These are phyloP conservation scores for Alternaria sp. DNA, from an alignment of 2,329 filamentous ascomycete species.

Conservation along the genomic window DNA sequence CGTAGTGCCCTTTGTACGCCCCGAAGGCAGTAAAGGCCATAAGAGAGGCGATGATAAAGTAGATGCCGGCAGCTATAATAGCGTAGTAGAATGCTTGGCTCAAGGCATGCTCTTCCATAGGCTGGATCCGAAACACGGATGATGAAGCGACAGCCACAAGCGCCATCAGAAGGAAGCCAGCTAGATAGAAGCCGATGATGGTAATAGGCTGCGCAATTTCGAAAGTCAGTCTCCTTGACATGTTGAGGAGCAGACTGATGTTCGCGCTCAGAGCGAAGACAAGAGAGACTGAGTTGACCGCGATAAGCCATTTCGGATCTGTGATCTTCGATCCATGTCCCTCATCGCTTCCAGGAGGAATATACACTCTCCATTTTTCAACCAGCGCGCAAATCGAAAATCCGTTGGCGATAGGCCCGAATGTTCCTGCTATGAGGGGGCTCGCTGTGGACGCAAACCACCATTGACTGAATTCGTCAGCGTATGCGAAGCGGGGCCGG, in stretches of 20 bases:
- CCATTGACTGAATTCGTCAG: slow-evolving; percentile 57
- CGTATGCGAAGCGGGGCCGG: not conserved
- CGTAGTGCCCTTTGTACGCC: slow-evolving; percentile 63
- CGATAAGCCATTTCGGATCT: slow-evolving; percentile 65
- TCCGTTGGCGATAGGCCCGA: slow-evolving; percentile 64
- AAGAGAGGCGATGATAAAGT: slow-evolving; percentile 64
- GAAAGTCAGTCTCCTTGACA: slow-evolving; percentile 65
- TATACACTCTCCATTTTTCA: slow-evolving; percentile 64
- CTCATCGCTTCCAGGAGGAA: slow-evolving; percentile 57
- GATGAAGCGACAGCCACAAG: slow-evolving; percentile 60
- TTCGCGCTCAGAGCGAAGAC: slow-evolving; percentile 64
- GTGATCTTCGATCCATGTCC: slow-evolving; percentile 56
- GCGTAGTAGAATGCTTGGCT: slow-evolving; percentile 69
- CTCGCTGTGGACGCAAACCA: slow-evolving; percentile 69
- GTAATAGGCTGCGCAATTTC: slow-evolving; percentile 67
- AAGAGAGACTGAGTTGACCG: slow-evolving; percentile 65
- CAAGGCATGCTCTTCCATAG: slow-evolving; percentile 57
- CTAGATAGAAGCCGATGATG: slow-evolving; percentile 66
- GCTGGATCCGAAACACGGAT: slow-evolving; percentile 54
- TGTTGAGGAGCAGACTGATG: slow-evolving; percentile 65
- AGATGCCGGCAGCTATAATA: slow-evolving; percentile 65
- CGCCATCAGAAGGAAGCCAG: slow-evolving; percentile 63
- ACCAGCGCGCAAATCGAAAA: slow-evolving; percentile 66
- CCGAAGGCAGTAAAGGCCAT: slow-evolving; percentile 66
- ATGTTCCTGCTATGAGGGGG: slow-evolving; percentile 65